Percentiles rank a stretch among this genome's conserved stretches.
Evolutionary conservation across 2,329 filamentous ascomycete genomes (phyloP).

Genomic region (Ceratocystis papillata): DNA sequence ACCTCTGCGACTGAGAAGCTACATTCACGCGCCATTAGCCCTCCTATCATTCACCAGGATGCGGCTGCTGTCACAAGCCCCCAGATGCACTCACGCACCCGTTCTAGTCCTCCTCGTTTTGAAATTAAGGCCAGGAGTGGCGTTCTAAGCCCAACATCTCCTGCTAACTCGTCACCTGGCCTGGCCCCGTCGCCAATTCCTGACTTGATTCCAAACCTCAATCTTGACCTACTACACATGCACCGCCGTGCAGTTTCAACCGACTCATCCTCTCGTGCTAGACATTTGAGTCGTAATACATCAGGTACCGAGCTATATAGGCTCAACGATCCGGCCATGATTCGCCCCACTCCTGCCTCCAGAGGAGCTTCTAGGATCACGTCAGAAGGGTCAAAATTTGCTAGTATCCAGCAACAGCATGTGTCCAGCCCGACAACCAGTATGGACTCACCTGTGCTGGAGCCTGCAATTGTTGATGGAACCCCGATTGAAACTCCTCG

Average conservation of each 20-base stretch:
- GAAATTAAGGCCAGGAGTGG: slow-evolving; percentile 15
- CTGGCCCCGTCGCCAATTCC: slow-evolving; percentile 22
- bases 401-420: background rate
- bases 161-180: slow-evolving; percentile 17
- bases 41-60: slow-evolving; percentile 2
- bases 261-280: slow-evolving; percentile 17
- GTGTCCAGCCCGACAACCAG: background rate
- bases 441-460: slow-evolving; percentile 17
- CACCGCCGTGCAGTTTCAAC: slow-evolving; percentile 18
- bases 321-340: background rate
- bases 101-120: slow-evolving; percentile 17
- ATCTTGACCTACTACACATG: slow-evolving; percentile 9
- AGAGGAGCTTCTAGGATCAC: background rate
- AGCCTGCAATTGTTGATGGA: slow-evolving; percentile 20
- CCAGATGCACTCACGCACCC: slow-evolving; percentile 14
- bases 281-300: slow-evolving; percentile 14
- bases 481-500: slow-evolving; percentile 19
- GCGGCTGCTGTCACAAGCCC: background rate
- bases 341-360: background rate
- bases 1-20: slow-evolving; percentile 21
- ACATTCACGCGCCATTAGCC: slow-evolving; percentile 19
- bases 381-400: background rate
- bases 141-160: background rate
- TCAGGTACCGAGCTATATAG: slow-evolving; percentile 17
- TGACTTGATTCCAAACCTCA: slow-evolving; percentile 14